phyloP scores from a whole-genome alignment of 78 protist species.

The Planoprotostelium fungivorum region DNA sequence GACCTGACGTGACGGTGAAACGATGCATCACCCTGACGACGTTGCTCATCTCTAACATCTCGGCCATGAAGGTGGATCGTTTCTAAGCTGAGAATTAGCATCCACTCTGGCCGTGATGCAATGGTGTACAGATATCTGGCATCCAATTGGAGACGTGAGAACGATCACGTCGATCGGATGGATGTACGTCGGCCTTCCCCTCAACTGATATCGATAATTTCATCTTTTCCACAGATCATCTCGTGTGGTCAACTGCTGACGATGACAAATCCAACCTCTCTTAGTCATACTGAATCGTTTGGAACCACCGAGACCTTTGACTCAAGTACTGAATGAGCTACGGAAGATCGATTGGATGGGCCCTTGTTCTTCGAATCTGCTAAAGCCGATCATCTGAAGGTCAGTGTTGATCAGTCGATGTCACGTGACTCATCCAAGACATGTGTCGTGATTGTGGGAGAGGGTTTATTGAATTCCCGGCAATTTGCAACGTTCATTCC shows the following conservation, averaged over 20 bases:
- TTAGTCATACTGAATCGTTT: slow-evolving; percentile 70
- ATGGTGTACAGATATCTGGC: slow-evolving; percentile 77
- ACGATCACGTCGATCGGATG: slow-evolving; percentile 76
- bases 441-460: no score
- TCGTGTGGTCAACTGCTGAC: slow-evolving; percentile 88
- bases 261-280: slow-evolving; percentile 43
- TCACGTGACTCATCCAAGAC: no score
- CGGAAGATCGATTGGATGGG: no score
- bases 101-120: slow-evolving; percentile 94
- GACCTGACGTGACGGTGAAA: slow-evolving; percentile 24
- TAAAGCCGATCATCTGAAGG: no score
- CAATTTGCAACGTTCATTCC: no score
- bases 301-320: no score
- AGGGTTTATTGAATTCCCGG: no score
- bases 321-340: no score
- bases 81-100: slow-evolving; percentile 90
- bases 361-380: no score
- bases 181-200: slow-evolving; percentile 66
- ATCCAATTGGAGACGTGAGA: slow-evolving; percentile 96
- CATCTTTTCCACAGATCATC: slow-evolving; percentile 13
- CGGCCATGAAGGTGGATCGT: slow-evolving; percentile 98
- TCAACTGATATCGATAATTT: no score
- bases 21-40: slow-evolving; percentile 63
- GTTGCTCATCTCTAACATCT: slow-evolving; percentile 96
- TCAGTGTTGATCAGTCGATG: no score